phyloP scores from a whole-genome alignment of 352 stramenopile species.

The Phytophthora citrophthora region DNA sequence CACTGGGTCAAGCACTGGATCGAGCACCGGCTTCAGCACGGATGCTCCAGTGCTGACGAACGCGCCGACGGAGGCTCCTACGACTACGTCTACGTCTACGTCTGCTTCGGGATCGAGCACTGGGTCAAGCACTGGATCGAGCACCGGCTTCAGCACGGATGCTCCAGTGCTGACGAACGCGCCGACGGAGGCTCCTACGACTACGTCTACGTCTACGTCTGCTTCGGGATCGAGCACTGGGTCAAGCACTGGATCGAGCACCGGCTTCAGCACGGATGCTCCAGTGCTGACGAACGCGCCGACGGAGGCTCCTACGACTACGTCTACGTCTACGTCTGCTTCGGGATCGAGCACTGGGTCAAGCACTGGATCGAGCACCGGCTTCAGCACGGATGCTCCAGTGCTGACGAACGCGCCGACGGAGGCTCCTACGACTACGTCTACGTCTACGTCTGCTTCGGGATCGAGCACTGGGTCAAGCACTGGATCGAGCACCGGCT shows the following conservation, averaged over 20 bases:
- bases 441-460: too few relatives aligned
- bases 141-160: too few relatives aligned
- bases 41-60: not conserved
- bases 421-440: not conserved
- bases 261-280: not conserved
- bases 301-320: not conserved
- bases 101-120: slow-evolving; percentile 2
- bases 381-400: not conserved
- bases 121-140: not conserved
- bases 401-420: not conserved
- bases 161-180: not conserved
- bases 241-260: slow-evolving; percentile 1
- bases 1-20: not conserved
- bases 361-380: not conserved
- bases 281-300: not conserved
- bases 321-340: not conserved
- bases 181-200: slow-evolving; percentile 4
- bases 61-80: not conserved
- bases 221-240: not conserved
- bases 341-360: not conserved
- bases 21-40: not conserved
- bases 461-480: not conserved
- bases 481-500: not conserved
- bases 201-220: not conserved
- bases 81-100: not conserved